Evolutionary conservation across 768 basidiomycete genomes (phyloP), one percentile per base, ranked within the genome.

Genomic region (Dacryopinax primogenitus): DNA sequence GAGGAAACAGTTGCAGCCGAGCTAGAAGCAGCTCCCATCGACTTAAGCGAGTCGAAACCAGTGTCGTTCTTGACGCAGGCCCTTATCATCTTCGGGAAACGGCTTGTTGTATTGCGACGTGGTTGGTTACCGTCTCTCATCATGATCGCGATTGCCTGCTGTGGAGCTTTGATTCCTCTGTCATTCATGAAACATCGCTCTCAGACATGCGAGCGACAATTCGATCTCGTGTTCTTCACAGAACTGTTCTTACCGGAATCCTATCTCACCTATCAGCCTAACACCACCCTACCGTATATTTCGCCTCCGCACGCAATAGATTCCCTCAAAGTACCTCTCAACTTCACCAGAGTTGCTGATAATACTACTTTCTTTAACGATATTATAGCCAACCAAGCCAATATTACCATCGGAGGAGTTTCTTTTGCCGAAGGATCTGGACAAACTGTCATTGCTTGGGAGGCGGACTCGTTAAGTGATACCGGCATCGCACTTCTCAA

Each of bases 61-160:
- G 18, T 58, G 12, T 83, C 83, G 1, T 83, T 85, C 4, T 76
- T 86, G 67, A 75, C 75, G 23, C 88, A 90, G 71, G 85, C 87
- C 0, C 73, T 83, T 64, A 88, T 86, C 0, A 86, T 91, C 64
- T 84, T 88, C 76, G 77, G 83, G 69, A 90, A 91, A 72, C 84
- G 89, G 2, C 70, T 77, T 3, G 75, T 89, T 26, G 80, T 90
- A 62, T 76, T 82, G 0, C 81, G 82, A 23, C 80, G 85, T 39
- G 85, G 83, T 67, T 91, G 87, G 87, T 72, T 91, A 18, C 80
- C 84, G 0, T 84, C 84, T 0, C 45, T 82, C 6, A 76, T 90
- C 12, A 69, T 71, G 33, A 74, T 86, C 33, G 82, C 81, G 2
- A 69, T 78, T n/a, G 76, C 74, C n/a, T 77, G 88, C 39, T 82